phyloP scores from a whole-genome alignment of 2,329 filamentous ascomycete genomes.

The Zopfia rhizophila region DNA sequence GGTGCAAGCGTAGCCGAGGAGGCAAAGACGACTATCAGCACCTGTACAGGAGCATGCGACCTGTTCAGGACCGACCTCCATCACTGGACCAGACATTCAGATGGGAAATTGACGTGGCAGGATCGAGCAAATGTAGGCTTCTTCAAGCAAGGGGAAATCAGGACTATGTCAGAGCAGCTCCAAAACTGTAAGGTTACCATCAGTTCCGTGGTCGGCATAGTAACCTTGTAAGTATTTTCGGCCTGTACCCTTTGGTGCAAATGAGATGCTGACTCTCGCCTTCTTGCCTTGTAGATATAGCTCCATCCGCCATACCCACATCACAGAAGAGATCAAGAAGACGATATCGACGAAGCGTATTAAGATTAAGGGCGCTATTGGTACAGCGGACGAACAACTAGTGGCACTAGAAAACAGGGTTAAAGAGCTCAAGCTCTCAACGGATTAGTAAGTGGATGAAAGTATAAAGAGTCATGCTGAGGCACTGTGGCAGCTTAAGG shows the following conservation, averaged over 20 bases:
- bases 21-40: slow-evolving; percentile 40
- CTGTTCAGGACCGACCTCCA: slow-evolving; percentile 42
- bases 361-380: slow-evolving; percentile 32
- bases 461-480: slow-evolving; percentile 18
- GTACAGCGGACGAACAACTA: slow-evolving; percentile 15
- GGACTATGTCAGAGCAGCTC: slow-evolving; percentile 49
- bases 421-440: slow-evolving; percentile 33
- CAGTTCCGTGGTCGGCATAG: slow-evolving; percentile 40
- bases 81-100: slow-evolving; percentile 47
- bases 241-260: slow-evolving; percentile 1
- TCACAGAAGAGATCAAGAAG: slow-evolving; percentile 45
- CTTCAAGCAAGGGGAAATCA: slow-evolving; percentile 47
- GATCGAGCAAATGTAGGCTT: slow-evolving; percentile 48
- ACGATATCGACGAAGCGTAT: slow-evolving; percentile 39
- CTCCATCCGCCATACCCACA: slow-evolving; percentile 43
- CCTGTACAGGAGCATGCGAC: slow-evolving; percentile 41
- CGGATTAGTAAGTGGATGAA: slow-evolving; percentile 16
- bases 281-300: slow-evolving; percentile 34
- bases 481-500: slow-evolving; percentile 24
- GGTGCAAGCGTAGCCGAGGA: slow-evolving; percentile 36
- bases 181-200: slow-evolving; percentile 45
- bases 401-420: slow-evolving; percentile 36
- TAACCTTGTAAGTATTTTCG: slow-evolving; percentile 41
- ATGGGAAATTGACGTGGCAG: slow-evolving; percentile 42
- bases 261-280: slow-evolving; percentile 26